Evolutionary conservation across 768 basidiomycete genomes (phyloP).

Genomic region (Baorangia bicolor): DNA sequence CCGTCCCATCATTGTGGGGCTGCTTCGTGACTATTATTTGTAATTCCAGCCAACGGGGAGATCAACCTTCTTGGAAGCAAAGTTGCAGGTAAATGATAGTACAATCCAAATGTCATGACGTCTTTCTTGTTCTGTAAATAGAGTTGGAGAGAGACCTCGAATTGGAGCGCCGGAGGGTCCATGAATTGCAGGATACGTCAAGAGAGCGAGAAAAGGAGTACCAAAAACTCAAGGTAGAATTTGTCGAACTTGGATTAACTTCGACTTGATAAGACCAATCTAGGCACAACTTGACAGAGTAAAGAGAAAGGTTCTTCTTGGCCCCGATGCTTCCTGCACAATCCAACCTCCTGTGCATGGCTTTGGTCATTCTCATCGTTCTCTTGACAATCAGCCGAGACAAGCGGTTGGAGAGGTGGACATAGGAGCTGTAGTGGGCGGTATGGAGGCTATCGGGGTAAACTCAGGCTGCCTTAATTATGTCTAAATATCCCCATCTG

Average conservation of each 20-base stretch:
- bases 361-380: slow-evolving; percentile 16
- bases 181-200: slow-evolving; percentile 70
- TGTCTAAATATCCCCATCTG: background rate
- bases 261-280: background rate
- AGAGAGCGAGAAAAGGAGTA: slow-evolving; percentile 85
- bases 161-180: slow-evolving; percentile 68
- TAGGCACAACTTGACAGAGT: slow-evolving; percentile 79
- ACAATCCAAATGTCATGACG: background rate
- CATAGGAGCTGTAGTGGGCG: slow-evolving; percentile 56
- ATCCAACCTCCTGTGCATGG: slow-evolving; percentile 18
- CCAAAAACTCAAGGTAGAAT: slow-evolving; percentile 72
- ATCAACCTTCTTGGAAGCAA: slow-evolving; percentile 70
- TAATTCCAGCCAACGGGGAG: slow-evolving; percentile 67
- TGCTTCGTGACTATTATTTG: background rate
- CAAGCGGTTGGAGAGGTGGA: slow-evolving; percentile 35
- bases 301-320: slow-evolving; percentile 77
- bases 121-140: slow-evolving; percentile 29
- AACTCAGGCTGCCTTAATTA: background rate
- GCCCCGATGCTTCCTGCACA: slow-evolving; percentile 29
- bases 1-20: background rate
- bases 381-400: slow-evolving; percentile 21
- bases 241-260: background rate
- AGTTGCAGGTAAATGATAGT: slow-evolving; percentile 47
- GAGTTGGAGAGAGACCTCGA: slow-evolving; percentile 82
- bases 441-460: slow-evolving; percentile 68